A percentile compares a stretch with the other conserved stretches of the same genome.
Evolutionary conservation across 345 rosid genomes (phyloP).

Genomic region (Sonneratia alba): DNA sequence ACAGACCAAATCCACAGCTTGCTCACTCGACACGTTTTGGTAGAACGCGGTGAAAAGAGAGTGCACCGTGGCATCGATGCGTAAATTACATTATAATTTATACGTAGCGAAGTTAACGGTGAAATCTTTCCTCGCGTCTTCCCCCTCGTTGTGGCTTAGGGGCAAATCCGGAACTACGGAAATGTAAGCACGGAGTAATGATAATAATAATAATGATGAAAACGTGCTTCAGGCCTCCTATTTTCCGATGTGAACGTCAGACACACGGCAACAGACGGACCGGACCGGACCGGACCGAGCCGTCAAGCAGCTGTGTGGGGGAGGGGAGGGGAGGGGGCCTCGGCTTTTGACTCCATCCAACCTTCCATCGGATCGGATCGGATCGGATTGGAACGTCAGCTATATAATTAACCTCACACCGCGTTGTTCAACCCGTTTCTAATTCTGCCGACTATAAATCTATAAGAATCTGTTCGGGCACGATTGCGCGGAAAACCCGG

Average conservation of each 20-base stretch:
- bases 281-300: background rate
- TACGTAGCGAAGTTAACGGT: no score
- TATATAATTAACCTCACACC: background rate
- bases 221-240: background rate
- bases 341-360: background rate
- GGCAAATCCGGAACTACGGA: background rate
- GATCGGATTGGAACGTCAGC: background rate
- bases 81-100: no score
- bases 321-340: background rate
- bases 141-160: background rate
- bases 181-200: no score
- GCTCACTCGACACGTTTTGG: no score
- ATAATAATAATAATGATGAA: background rate
- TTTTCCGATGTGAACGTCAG: no score
- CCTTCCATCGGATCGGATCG: background rate
- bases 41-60: no score
- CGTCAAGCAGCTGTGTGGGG: background rate
- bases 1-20: background rate
- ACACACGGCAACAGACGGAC: no score
- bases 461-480: no score
- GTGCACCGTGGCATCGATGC: no score
- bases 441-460: no score
- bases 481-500: no score
- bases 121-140: no score
- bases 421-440: background rate